Evolutionary conservation across 352 stramenopile genomes (phyloP).

Genomic region (Pythium rhizo-oryzae): DNA sequence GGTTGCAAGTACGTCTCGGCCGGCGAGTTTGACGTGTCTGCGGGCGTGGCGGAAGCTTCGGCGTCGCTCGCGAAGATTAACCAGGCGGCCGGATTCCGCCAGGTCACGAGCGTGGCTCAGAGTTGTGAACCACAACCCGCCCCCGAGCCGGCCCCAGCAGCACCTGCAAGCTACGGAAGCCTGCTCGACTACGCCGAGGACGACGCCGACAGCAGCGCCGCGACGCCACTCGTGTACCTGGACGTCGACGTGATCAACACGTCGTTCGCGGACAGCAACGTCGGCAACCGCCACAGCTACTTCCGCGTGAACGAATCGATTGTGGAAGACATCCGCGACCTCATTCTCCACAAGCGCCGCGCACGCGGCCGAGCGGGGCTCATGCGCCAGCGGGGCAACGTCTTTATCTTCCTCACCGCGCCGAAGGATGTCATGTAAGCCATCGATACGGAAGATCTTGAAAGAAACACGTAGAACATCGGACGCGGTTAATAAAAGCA

Average conservation of each 20-base stretch:
- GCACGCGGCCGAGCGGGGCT: constrained; percentile 52
- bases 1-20: neutral
- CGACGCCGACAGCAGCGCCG: neutral
- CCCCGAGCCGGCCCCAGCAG: neutral
- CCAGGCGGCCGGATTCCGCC: constrained; percentile 1
- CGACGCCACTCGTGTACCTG: constrained; percentile 46
- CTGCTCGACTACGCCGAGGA: constrained; percentile 6
- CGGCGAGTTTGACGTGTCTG: neutral
- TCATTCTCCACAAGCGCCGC: constrained; percentile 65
- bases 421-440: constrained; percentile 30
- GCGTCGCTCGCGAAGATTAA: constrained; percentile 2
- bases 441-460: neutral
- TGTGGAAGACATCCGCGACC: constrained; percentile 65
- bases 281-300: constrained; percentile 83
- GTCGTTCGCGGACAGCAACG: constrained; percentile 87
- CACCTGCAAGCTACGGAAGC: neutral
- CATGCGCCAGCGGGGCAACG: constrained; percentile 64
- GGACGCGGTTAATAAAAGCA: too few relatives aligned
- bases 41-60: neutral
- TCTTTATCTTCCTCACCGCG: constrained; percentile 71
- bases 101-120: constrained; percentile 3
- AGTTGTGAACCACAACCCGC: neutral
- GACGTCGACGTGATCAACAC: constrained; percentile 90
- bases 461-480: too few relatives aligned
- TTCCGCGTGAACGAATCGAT: constrained; percentile 88